Conservation (phyloP, 345 rosid genomes). For the Lepidium sativum region DNA sequence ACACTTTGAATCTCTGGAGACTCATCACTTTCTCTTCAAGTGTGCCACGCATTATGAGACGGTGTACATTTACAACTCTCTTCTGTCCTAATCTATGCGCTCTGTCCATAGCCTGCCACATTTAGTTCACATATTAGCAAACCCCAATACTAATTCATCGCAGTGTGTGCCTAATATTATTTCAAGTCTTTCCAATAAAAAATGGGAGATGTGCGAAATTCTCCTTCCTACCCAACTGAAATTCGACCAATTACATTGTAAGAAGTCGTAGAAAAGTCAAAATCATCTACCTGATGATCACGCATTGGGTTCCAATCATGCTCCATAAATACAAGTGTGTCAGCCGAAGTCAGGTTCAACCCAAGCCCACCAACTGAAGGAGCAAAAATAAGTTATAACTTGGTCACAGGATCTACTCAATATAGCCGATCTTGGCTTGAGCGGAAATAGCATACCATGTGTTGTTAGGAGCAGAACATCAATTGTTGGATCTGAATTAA, state of each 20-base stretch:
- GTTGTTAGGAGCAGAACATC: slow-evolving; percentile 90
- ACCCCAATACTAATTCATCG: background rate
- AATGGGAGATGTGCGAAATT: background rate
- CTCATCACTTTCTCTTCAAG: slow-evolving; percentile 97
- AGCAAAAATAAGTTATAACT: background rate
- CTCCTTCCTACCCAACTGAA: background rate
- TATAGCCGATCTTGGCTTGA: background rate
- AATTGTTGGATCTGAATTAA: slow-evolving; percentile 97
- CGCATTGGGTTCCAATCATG: slow-evolving; percentile 99
- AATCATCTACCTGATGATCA: slow-evolving; percentile 74
- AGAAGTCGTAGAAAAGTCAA: background rate
- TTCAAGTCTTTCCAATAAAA: background rate
- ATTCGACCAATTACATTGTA: background rate
- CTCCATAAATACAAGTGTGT: slow-evolving; percentile 95
- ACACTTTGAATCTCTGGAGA: slow-evolving; percentile 86
- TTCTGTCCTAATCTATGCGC: slow-evolving; percentile 94
- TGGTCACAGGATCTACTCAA: background rate
- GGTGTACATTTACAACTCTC: slow-evolving; percentile 94
- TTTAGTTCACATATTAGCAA: slow-evolving; percentile 12
- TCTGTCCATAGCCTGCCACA: slow-evolving; percentile 96
- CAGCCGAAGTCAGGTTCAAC: slow-evolving; percentile 96
- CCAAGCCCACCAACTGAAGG: slow-evolving; percentile 96
- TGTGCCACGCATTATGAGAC: slow-evolving; percentile 98
- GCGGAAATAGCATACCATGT: slow-evolving; percentile 70
- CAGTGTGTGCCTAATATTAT: background rate